Conservation (phyloP, 495 filamentous ascomycete species). For the Tuber indicum region DNA sequence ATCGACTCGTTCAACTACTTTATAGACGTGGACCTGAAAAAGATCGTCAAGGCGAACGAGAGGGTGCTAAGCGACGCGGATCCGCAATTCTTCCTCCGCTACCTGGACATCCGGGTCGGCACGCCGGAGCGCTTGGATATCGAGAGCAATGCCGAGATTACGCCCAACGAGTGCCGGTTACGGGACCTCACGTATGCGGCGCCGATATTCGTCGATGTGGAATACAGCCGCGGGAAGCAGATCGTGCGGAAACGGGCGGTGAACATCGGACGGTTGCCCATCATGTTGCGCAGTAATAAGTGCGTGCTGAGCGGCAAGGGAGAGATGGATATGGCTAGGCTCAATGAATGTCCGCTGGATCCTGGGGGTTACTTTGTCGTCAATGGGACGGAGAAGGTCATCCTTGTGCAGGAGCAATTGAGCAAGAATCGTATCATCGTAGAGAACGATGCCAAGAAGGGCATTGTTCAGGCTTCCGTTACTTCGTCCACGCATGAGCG, state of each 20-base stretch:
- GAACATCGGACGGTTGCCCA: slow-evolving; percentile 79
- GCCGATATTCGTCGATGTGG: slow-evolving; percentile 80
- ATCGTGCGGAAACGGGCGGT: slow-evolving; percentile 63
- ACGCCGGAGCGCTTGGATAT: slow-evolving; percentile 70
- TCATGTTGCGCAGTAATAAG: slow-evolving; percentile 94
- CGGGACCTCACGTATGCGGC: slow-evolving; percentile 95
- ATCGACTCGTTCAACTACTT: slow-evolving; percentile 99
- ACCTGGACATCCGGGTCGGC: slow-evolving; percentile 79
- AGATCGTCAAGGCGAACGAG: slow-evolving; percentile 85
- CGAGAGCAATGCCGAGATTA: slow-evolving; percentile 59
- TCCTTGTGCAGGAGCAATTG: slow-evolving; percentile 93
- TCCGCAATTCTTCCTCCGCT: slow-evolving; percentile 70
- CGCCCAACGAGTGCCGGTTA: slow-evolving; percentile 89
- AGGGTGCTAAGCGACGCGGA: slow-evolving; percentile 82
- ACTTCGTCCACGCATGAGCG: slow-evolving; percentile 91
- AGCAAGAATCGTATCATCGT: slow-evolving; percentile 99
- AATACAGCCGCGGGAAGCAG: slow-evolving; percentile 69
- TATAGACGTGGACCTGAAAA: slow-evolving; percentile 87
- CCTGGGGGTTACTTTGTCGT: slow-evolving; percentile 95
- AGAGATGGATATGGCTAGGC: slow-evolving; percentile 72
- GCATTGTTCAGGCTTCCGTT: slow-evolving; percentile 91
- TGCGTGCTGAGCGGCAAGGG: slow-evolving; percentile 74
- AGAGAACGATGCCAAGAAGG: slow-evolving; percentile 81
- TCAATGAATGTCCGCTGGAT: slow-evolving; percentile 92
- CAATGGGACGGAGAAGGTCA: slow-evolving; percentile 86